A percentile compares a stretch with the other conserved stretches of the same genome.
Conservation (phyloP, 129 eudicot species). For the Chrysanthemum seticuspe region DNA sequence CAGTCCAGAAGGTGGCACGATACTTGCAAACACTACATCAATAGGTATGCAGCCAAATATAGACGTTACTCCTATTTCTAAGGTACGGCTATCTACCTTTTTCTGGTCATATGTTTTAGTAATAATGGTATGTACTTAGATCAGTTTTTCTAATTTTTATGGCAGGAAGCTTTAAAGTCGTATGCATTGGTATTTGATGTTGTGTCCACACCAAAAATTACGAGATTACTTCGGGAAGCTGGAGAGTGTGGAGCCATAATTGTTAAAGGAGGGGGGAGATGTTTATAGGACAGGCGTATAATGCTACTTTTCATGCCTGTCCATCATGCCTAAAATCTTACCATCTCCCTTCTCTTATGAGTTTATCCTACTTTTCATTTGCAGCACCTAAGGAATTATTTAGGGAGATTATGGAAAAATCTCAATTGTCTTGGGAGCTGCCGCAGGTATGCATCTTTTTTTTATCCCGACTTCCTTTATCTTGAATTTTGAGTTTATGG, state of each 20-base stretch:
- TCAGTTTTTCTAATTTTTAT: conserved; percentile 3
- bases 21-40: conserved; percentile 94
- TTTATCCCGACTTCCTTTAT: not conserved
- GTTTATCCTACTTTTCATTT: no score
- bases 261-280: conserved; percentile 84
- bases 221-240: conserved; percentile 81
- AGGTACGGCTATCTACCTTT: conserved; percentile 51
- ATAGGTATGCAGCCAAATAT: conserved; percentile 93
- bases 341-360: not conserved
- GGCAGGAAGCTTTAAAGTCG: conserved; percentile 76
- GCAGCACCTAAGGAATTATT: no score
- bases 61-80: conserved; percentile 79
- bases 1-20: conserved; percentile 70
- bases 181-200: conserved; percentile 82
- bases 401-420: no score
- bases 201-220: conserved; percentile 89
- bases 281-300: conserved; percentile 66
- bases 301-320: not conserved
- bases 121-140: not conserved
- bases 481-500: not conserved
- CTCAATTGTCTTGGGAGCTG: not conserved
- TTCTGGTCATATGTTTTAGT: not conserved
- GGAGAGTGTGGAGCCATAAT: conserved; percentile 71
- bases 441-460: conserved; percentile 23
- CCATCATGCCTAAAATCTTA: not conserved